These are phyloP conservation scores for Collybiopsis luxurians DNA, from an alignment of 768 basidiomycete species.

Conservation along the genomic window DNA sequence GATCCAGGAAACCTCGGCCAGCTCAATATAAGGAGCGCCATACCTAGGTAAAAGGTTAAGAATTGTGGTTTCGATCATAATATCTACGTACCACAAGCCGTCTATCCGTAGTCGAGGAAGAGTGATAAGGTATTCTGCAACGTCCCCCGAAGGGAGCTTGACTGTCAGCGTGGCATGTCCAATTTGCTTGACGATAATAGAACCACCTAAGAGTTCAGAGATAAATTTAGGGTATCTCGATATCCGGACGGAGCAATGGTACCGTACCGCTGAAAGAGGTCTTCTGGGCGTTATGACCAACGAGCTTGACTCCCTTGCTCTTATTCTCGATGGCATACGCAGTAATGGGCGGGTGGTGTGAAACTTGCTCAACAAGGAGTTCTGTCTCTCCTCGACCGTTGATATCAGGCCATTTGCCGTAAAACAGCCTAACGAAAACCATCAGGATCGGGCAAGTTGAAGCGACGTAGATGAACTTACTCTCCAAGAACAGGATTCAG, in stretches of 20 bases:
- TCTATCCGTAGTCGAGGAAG: conserved; percentile 91
- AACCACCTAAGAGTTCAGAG: conserved; percentile 42
- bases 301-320: conserved; percentile 68
- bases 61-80: neutral
- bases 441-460: neutral
- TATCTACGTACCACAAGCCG: conserved; percentile 65
- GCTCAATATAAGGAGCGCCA: conserved; percentile 90
- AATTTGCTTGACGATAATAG: conserved; percentile 89
- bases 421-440: conserved; percentile 61
- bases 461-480: conserved; percentile 40
- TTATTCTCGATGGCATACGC: conserved; percentile 87
- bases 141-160: conserved; percentile 45
- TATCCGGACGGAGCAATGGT: conserved; percentile 8
- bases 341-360: conserved; percentile 90
- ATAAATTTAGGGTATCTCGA: neutral
- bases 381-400: conserved; percentile 75
- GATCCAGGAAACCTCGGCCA: conserved; percentile 81
- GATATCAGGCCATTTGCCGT: conserved; percentile 81
- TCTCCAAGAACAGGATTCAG: conserved; percentile 95
- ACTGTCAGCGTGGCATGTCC: conserved; percentile 88
- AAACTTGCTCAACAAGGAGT: conserved; percentile 92
- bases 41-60: conserved; percentile 28
- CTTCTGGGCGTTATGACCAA: conserved; percentile 94
- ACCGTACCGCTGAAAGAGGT: conserved; percentile 85
- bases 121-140: conserved; percentile 78